Evolutionary conservation across 371 early-diverging fungal species (phyloP).

Genomic region (Apophysomyces variabilis): DNA sequence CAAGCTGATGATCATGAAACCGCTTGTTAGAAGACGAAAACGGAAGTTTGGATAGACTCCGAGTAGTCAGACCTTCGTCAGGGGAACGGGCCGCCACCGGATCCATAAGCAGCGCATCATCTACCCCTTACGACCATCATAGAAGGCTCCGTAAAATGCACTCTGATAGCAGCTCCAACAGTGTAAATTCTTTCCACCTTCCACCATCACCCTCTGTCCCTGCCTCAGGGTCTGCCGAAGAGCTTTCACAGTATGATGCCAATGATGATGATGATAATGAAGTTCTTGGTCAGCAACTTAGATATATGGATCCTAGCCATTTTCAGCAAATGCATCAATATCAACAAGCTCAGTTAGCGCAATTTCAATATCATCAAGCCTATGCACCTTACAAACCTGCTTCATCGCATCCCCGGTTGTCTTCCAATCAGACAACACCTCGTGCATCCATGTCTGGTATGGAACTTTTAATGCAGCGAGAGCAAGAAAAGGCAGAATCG

Average conservation of each 20-base stretch:
- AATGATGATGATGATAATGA: conserved; percentile 12
- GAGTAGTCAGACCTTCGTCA: conserved; percentile 8
- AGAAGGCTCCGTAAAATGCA: conserved; percentile 2
- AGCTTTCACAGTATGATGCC: conserved; percentile 11
- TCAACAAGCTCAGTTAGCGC: conserved; percentile 28
- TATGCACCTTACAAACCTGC: conserved; percentile 9
- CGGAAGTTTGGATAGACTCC: conserved; percentile 10
- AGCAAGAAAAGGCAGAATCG: conserved; percentile 25
- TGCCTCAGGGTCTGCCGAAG: conserved; percentile 4
- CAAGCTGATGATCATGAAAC: conserved; percentile 1
- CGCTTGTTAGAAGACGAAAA: conserved; percentile 4
- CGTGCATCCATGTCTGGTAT: conserved; percentile 20
- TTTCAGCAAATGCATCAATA: conserved; percentile 22
- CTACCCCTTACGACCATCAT: conserved; percentile 8
- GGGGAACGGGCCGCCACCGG: conserved; percentile 13
- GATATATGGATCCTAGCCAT: conserved; percentile 14
- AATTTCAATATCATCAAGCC: conserved; percentile 18
- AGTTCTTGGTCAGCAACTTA: conserved; percentile 7
- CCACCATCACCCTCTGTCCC: conserved; percentile 3
- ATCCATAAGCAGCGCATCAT: conserved; percentile 3
- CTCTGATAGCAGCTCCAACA: background rate
- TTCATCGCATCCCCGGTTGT: background rate
- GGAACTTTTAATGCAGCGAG: conserved; percentile 22
- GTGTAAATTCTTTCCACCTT: background rate
- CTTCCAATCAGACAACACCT: background rate